Conservation (phyloP, 1,139 yeast species). For the Blastobotrys persicus region DNA sequence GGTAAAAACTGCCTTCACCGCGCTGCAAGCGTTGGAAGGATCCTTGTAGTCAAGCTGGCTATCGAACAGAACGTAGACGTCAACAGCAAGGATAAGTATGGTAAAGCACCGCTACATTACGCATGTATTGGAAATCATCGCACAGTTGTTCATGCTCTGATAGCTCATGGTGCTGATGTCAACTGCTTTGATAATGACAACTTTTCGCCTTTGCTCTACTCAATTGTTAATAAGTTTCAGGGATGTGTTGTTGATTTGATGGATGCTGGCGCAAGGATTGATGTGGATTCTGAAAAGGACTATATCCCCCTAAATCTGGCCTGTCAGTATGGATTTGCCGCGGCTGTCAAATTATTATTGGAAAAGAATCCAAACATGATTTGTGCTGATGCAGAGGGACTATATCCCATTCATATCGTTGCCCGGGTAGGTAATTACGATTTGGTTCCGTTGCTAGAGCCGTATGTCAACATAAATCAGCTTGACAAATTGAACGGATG, state of each 20-base stretch:
- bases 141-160: slow-evolving; percentile 34
- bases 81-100: slow-evolving; percentile 58
- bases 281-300: slow-evolving; percentile 41
- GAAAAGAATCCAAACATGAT: slow-evolving; percentile 39
- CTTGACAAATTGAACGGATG: slow-evolving; percentile 84
- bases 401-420: slow-evolving; percentile 82
- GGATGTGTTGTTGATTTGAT: slow-evolving; percentile 52
- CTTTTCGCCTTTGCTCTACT: slow-evolving; percentile 67
- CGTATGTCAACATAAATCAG: slow-evolving; percentile 71
- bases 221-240: slow-evolving; percentile 68
- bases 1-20: slow-evolving; percentile 48
- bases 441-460: slow-evolving; percentile 63
- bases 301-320: slow-evolving; percentile 88
- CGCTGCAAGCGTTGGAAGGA: slow-evolving; percentile 42
- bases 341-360: slow-evolving; percentile 63
- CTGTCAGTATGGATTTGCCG: slow-evolving; percentile 77
- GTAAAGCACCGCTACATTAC: slow-evolving; percentile 83
- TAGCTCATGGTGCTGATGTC: slow-evolving; percentile 38
- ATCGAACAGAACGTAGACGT: slow-evolving; percentile 36
- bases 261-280: slow-evolving; percentile 40
- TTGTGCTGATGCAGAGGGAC: slow-evolving; percentile 55
- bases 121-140: slow-evolving; percentile 53
- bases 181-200: slow-evolving; percentile 44
- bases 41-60: slow-evolving; percentile 41
- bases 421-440: slow-evolving; percentile 79